Conservation (phyloP, 352 stramenopile species). For the Vaucheria bursata region DNA sequence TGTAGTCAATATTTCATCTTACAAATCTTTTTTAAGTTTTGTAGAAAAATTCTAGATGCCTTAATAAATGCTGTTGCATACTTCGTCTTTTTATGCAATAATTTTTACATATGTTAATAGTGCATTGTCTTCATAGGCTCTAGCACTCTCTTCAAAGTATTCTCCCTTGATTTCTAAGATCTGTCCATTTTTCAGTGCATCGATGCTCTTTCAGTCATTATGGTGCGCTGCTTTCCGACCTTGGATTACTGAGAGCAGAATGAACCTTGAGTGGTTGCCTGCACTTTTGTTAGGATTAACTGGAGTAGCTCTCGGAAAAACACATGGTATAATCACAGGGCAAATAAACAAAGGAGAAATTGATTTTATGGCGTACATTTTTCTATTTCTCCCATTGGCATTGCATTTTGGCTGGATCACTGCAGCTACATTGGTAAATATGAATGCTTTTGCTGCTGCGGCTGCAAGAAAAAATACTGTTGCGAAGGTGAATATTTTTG, state of each 20-base stretch:
- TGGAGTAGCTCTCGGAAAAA: constrained; percentile 27
- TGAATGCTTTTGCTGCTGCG: constrained; percentile 38
- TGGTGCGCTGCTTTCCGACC: constrained; percentile 45
- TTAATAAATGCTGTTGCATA: too few relatives aligned
- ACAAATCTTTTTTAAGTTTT: too few relatives aligned
- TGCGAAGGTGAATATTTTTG: constrained; percentile 30
- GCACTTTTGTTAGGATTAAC: constrained; percentile 29
- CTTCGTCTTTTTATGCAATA: too few relatives aligned
- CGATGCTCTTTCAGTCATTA: constrained; percentile 40
- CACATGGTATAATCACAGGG: constrained; percentile 29
- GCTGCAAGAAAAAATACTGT: constrained; percentile 4
- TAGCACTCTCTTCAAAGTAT: too few relatives aligned
- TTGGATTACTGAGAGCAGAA: constrained; percentile 19
- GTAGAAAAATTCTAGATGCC: too few relatives aligned
- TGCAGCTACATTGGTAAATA: constrained; percentile 44
- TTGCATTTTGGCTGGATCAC: constrained; percentile 50
- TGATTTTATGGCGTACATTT: constrained; percentile 13
- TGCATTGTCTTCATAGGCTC: too few relatives aligned
- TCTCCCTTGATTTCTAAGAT: too few relatives aligned
- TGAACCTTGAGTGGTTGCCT: constrained; percentile 37
- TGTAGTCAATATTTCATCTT: too few relatives aligned
- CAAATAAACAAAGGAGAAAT: constrained; percentile 19
- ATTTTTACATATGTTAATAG: too few relatives aligned
- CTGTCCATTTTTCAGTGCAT: constrained; percentile 29
- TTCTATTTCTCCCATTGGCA: constrained; percentile 29